Evolutionary conservation across 768 basidiomycete genomes (phyloP).

Genomic region (Tephrocybe rancida): DNA sequence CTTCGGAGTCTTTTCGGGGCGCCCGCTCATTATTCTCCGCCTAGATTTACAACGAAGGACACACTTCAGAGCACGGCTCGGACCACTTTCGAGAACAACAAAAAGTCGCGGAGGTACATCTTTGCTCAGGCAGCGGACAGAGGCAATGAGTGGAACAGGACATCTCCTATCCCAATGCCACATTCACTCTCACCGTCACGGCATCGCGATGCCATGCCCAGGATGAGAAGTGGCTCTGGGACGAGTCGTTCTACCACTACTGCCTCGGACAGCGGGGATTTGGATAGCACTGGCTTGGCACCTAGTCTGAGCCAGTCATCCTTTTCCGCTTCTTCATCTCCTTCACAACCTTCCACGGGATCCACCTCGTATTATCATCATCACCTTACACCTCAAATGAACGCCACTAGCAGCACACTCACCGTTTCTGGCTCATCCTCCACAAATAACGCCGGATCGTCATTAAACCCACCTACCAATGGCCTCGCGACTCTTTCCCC

Average conservation of each 20-base stretch:
- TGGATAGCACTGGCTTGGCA: constrained; percentile 45
- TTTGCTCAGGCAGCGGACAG: constrained; percentile 74
- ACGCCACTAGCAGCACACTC: constrained; percentile 31
- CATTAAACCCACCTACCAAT: constrained; percentile 33
- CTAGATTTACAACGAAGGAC: constrained; percentile 72
- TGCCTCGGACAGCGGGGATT: constrained; percentile 75
- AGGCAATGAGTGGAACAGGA: constrained; percentile 61
- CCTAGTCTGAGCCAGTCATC: constrained; percentile 53
- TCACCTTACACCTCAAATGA: constrained; percentile 28
- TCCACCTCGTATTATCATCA: constrained; percentile 46
- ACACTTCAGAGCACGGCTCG: constrained; percentile 83
- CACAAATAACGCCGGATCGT: constrained; percentile 32
- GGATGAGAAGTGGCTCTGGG: constrained; percentile 81
- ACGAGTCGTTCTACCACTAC: constrained; percentile 71
- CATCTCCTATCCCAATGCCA: constrained; percentile 41
- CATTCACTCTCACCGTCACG: constrained; percentile 47
- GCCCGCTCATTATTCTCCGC: background rate
- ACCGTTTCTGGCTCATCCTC: constrained; percentile 33
- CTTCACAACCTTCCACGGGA: constrained; percentile 53
- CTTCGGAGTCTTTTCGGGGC: background rate
- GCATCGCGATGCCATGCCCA: constrained; percentile 43
- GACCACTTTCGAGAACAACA: constrained; percentile 77
- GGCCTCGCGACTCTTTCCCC: constrained; percentile 65
- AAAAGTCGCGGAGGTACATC: constrained; percentile 69
- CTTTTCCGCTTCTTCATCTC: constrained; percentile 62